These are phyloP conservation scores for Marchantia polymorpha DNA, from an alignment of 225 moss, liverwort and hornwort species.

Conservation along the genomic window DNA sequence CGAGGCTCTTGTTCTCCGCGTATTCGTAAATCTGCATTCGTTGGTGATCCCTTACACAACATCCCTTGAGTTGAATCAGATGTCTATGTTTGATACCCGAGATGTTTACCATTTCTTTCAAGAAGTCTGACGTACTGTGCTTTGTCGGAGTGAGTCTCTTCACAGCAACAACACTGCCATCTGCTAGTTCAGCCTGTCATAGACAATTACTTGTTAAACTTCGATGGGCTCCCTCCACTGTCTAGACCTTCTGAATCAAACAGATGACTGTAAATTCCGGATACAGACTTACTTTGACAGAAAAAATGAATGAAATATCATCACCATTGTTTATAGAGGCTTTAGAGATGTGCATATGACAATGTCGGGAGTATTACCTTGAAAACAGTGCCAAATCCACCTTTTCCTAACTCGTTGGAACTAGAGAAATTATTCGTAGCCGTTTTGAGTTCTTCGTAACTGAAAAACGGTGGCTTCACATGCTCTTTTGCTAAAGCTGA, in stretches of 20 bases:
- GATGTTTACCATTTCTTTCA: conserved; percentile 28
- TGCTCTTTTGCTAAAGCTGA: conserved; percentile 20
- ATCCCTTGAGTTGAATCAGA: conserved; percentile 32
- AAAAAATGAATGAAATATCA: too few species aligned
- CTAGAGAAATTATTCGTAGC: conserved; percentile 15
- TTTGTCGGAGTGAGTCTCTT: conserved; percentile 7
- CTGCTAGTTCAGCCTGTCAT: conserved; percentile 13
- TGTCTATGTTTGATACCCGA: conserved; percentile 31
- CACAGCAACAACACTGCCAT: conserved; percentile 20
- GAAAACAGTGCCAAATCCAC: conserved; percentile 17
- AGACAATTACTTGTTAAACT: background rate
- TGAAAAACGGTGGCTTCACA: conserved; percentile 21
- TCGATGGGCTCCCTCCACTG: too few species aligned
- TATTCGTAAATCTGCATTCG: background rate
- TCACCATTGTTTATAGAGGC: too few species aligned
- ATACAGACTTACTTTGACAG: too few species aligned
- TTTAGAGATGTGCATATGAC: too few species aligned
- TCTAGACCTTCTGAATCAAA: too few species aligned
- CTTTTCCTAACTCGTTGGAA: conserved; percentile 1
- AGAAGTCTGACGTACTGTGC: conserved; percentile 17
- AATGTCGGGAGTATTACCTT: background rate
- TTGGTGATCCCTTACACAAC: conserved; percentile 25
- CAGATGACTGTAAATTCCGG: too few species aligned
- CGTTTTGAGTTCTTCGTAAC: background rate
- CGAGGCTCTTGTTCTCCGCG: conserved; percentile 25